Base-by-base conservation (phyloP, 2,329 filamentous ascomycete species). In the Pestalotiopsis sp. region DNA sequence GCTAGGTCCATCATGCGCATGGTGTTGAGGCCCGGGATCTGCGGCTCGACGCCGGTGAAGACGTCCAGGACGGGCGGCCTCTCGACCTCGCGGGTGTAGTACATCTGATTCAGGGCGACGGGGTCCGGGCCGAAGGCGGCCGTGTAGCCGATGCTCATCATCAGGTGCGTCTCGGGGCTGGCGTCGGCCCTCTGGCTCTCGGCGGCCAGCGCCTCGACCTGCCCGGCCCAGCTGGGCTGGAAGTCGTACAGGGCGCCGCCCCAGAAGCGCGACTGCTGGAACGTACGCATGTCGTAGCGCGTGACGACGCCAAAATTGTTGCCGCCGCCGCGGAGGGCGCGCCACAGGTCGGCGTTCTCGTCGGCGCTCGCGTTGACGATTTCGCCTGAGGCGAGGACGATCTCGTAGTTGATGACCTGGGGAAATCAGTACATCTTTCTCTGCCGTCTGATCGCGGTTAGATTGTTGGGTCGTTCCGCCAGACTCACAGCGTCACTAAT, bases 281-380 rank as follows among this genome's bases (percentile, higher is more conserved):
- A 61, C 4, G 35, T 30, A 4, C 6, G 14, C 13, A 61, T 1
- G 58, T 61, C 58, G 13, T 35, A 61, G 26, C 58, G 58, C 9
- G 58, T 61, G 22, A 63, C 38, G 38, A 63, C 13, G 38, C 60
- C 60, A 22, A 63, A 48, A 4, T 63, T 63, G 60, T 63, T 63
- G 11, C 14, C 30, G 22, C 60, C 60, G 2, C 60, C 60, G 7
- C 22, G 14, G 30, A 63, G 24, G 3, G 60, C 60, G 17, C 13
- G 40, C 60, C 60, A 63, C 30, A 63, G 60, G 30, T 63, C 60
- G 3, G 35, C 0, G 24, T 63, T 63, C 7, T 40, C 22, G 13
- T 63, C 3, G 13, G 60, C 20, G 20, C 22, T 63, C 6, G 60
- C 60, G 0, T 63, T 63, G 14, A 30, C 38, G 0, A 30, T 63